Evolutionary conservation across 345 rosid genomes (phyloP).

Genomic region (Clausena lansium): DNA sequence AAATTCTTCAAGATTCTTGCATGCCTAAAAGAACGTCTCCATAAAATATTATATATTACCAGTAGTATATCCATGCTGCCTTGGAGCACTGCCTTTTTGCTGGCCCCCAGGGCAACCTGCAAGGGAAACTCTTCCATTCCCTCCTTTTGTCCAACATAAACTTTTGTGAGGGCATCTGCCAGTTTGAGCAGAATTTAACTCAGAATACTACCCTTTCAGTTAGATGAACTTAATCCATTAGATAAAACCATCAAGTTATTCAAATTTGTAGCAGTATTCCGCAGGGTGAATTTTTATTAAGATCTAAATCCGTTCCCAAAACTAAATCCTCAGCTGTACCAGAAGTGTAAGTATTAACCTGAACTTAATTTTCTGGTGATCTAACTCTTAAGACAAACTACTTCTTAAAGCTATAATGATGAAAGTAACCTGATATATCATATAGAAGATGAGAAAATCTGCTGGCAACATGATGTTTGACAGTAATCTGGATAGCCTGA

Average conservation of each 20-base stretch:
- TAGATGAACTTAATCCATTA: constrained; percentile 1
- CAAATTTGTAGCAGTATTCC: not conserved
- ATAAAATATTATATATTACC: constrained; percentile 40
- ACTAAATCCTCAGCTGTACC: not conserved
- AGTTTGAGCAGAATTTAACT: constrained; percentile 20
- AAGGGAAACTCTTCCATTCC: constrained; percentile 51
- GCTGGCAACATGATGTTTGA: constrained; percentile 64
- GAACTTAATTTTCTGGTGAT: constrained; percentile 1
- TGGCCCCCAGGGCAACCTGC: constrained; percentile 64
- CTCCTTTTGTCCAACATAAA: constrained; percentile 54
- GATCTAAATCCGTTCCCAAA: not conserved
- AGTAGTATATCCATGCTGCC: constrained; percentile 79
- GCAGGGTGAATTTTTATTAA: not conserved
- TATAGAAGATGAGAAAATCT: constrained; percentile 66
- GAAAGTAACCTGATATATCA: constrained; percentile 76
- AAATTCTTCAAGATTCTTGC: constrained; percentile 4
- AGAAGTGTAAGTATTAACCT: not conserved
- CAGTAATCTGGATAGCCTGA: constrained; percentile 76
- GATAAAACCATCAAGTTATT: not conserved
- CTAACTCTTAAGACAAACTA: not conserved
- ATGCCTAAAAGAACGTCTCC: constrained; percentile 2
- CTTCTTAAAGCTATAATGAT: not conserved
- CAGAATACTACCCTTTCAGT: constrained; percentile 13
- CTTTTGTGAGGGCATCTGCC: constrained; percentile 63
- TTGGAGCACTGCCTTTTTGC: constrained; percentile 75